Evolutionary conservation across 345 rosid species (phyloP).

Genomic region (Excoecaria cochinchinensis): DNA sequence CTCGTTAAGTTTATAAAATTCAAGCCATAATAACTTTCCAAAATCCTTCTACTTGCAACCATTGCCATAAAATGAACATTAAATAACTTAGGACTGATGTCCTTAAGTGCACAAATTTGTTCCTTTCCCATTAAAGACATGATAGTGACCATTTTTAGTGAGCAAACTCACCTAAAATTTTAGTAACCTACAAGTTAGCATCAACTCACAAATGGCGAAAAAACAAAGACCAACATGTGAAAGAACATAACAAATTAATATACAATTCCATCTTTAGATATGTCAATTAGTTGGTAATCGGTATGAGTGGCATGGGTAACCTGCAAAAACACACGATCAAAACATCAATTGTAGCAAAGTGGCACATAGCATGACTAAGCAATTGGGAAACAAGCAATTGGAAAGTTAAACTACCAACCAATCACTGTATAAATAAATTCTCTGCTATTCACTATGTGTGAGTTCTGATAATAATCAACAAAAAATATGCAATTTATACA

Average conservation of each 20-base stretch:
- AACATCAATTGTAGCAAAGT: no score
- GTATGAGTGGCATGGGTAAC: constrained; percentile 21
- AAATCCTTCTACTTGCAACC: background rate
- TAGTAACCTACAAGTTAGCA: no score
- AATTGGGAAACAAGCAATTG: no score
- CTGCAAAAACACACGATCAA: background rate
- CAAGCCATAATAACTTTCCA: background rate
- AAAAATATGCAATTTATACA: no score
- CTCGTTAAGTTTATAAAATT: background rate
- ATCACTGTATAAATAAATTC: no score
- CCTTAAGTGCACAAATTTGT: constrained; percentile 32
- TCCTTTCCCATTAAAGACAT: constrained; percentile 33
- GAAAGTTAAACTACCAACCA: no score
- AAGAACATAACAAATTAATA: background rate
- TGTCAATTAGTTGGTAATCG: constrained; percentile 22
- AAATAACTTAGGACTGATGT: constrained; percentile 21
- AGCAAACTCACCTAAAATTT: constrained; percentile 16
- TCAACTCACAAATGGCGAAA: background rate
- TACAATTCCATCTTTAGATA: constrained; percentile 24
- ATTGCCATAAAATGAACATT: background rate
- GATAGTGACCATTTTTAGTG: constrained; percentile 23
- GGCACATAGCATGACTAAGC: no score
- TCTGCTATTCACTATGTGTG: no score
- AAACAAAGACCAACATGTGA: background rate
- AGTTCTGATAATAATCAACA: no score